phyloP scores from a whole-genome alignment of 306 rosid genomes.

The Vigna radiata region DNA sequence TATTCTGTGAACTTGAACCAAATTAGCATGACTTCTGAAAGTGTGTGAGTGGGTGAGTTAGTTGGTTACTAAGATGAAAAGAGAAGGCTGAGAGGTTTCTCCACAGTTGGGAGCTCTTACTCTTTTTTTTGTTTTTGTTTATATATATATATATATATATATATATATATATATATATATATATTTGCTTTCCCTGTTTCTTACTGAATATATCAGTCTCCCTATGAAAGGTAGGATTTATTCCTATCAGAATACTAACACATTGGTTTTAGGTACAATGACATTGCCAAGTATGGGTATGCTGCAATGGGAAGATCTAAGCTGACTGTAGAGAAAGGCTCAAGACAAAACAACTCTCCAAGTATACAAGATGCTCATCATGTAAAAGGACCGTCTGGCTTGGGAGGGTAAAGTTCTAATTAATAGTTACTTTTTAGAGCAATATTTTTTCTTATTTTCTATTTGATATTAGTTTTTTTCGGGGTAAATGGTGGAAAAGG shows the following conservation, averaged over 20 bases:
- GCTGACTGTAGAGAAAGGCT: slow-evolving; percentile 49
- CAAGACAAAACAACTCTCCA: slow-evolving; percentile 52
- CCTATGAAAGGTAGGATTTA: slow-evolving; percentile 13
- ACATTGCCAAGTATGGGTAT: slow-evolving; percentile 89
- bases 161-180: too few relatives aligned
- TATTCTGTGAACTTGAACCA: background rate
- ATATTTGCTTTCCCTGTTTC: slow-evolving; percentile 25
- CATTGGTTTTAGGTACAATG: slow-evolving; percentile 78
- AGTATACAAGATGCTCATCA: slow-evolving; percentile 49
- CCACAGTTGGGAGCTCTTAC: slow-evolving; percentile 1
- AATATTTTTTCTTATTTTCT: slow-evolving; percentile 19
- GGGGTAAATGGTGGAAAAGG: slow-evolving; percentile 36
- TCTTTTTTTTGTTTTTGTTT: background rate
- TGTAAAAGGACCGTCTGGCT: slow-evolving; percentile 63
- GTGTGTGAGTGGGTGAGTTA: background rate
- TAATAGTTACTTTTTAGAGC: slow-evolving; percentile 36
- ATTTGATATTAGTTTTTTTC: slow-evolving; percentile 18
- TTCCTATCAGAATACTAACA: slow-evolving; percentile 25
- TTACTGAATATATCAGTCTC: slow-evolving; percentile 11
- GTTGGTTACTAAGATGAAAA: background rate
- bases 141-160: too few relatives aligned
- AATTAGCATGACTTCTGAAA: background rate
- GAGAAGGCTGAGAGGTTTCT: background rate
- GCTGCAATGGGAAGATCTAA: slow-evolving; percentile 77
- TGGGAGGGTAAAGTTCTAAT: slow-evolving; percentile 73